Conservation (phyloP, 768 basidiomycete species). For the Phylloporus rhodoxanthus region DNA sequence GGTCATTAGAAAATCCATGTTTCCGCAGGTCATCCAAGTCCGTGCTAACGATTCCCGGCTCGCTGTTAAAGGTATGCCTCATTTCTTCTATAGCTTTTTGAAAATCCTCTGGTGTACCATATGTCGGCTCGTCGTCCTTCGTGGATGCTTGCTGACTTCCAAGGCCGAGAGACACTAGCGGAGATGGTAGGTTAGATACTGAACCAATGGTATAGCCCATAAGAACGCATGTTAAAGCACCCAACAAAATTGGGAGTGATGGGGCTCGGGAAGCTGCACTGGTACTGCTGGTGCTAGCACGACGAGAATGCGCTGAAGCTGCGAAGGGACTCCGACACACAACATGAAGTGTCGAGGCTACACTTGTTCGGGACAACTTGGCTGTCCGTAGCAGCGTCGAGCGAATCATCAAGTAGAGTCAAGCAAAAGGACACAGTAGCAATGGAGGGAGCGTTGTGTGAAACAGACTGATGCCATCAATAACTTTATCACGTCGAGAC, state of each 20-base stretch:
- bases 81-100: slow-evolving; percentile 48
- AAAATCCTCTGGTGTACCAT: slow-evolving; percentile 52
- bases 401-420: slow-evolving; percentile 9
- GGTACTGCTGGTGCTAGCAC: slow-evolving; percentile 6
- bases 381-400: slow-evolving; percentile 4
- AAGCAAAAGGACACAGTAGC: no score
- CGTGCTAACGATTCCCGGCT: slow-evolving; percentile 36
- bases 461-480: no score
- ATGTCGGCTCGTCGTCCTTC: slow-evolving; percentile 26
- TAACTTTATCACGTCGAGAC: no score
- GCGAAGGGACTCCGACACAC: neutral
- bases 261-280: neutral
- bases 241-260: slow-evolving; percentile 8
- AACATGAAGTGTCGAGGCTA: neutral
- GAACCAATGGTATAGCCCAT: slow-evolving; percentile 23
- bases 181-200: slow-evolving; percentile 1
- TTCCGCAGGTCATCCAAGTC: slow-evolving; percentile 44
- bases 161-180: slow-evolving; percentile 5
- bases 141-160: neutral
- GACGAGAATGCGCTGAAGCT: neutral
- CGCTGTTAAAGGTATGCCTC: slow-evolving; percentile 28
- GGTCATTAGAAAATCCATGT: slow-evolving; percentile 52
- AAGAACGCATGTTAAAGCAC: slow-evolving; percentile 14
- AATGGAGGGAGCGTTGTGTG: no score
- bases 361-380: neutral